Conservation (phyloP, 1,284 basidiomycete species). For the Athelia psychrophila region DNA sequence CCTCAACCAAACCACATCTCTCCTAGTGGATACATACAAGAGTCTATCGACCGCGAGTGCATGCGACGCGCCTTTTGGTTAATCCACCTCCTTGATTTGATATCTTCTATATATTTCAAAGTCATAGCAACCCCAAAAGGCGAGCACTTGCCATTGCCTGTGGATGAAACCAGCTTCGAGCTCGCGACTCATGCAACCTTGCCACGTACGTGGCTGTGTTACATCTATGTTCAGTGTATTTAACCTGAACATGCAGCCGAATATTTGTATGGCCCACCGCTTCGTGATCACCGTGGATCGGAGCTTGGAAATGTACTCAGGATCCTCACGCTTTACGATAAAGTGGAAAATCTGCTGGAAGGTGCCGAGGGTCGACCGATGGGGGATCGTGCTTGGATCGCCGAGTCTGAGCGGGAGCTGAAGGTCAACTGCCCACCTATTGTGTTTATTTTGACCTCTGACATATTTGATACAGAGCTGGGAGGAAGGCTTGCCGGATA, state of each 20-base stretch:
- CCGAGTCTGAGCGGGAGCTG: slow-evolving; percentile 37
- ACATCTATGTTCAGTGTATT: slow-evolving; percentile 15
- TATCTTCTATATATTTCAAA: slow-evolving; percentile 48
- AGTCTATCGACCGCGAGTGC: slow-evolving; percentile 66
- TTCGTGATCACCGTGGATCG: slow-evolving; percentile 56
- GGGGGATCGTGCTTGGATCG: slow-evolving; percentile 16
- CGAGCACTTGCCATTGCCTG: slow-evolving; percentile 59
- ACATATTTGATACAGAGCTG: slow-evolving; percentile 45
- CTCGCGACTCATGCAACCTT: slow-evolving; percentile 55
- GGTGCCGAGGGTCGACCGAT: not conserved
- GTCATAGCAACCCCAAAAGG: slow-evolving; percentile 46
- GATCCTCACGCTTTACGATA: slow-evolving; percentile 58
- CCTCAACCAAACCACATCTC: slow-evolving; percentile 48
- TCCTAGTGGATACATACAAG: slow-evolving; percentile 53
- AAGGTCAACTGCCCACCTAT: slow-evolving; percentile 28
- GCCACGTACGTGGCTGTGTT: slow-evolving; percentile 45
- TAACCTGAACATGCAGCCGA: slow-evolving; percentile 37
- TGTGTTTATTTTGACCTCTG: no score
- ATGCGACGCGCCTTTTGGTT: slow-evolving; percentile 77
- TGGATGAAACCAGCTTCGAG: slow-evolving; percentile 77
- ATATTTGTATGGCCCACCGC: slow-evolving; percentile 60
- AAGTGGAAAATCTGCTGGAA: slow-evolving; percentile 44
- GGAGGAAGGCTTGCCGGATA: slow-evolving; percentile 59
- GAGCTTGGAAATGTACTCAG: slow-evolving; percentile 74
- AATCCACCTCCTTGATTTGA: slow-evolving; percentile 55